A percentile compares a stretch with the other conserved stretches of the same genome.
Conservation (phyloP, 306 rosid genomes). For the Adenanthera pavonina region DNA sequence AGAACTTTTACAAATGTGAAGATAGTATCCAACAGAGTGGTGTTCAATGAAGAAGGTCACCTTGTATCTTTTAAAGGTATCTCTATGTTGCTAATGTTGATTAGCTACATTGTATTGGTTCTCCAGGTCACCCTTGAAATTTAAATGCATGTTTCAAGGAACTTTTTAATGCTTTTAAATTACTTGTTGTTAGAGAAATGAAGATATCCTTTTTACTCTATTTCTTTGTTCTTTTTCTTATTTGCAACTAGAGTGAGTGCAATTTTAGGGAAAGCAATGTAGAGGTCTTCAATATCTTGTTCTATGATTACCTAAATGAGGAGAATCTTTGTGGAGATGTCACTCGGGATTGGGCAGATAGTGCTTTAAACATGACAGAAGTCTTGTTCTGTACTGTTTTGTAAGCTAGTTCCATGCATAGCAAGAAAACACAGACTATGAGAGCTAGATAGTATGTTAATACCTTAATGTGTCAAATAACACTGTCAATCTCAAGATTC, state of each 20-base stretch:
- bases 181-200: too few species aligned
- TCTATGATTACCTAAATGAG: neutral
- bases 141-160: too few species aligned
- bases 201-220: too few species aligned
- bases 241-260: neutral
- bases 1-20: conserved; percentile 76
- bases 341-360: neutral
- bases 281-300: neutral
- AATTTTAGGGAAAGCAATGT: neutral
- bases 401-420: too few species aligned
- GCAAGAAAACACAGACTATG: too few species aligned
- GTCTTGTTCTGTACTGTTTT: neutral
- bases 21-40: conserved; percentile 87
- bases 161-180: too few species aligned
- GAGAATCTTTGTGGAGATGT: neutral
- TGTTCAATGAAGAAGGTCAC: conserved; percentile 62
- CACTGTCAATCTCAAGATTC: neutral
- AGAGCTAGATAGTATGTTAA: too few species aligned
- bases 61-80: conserved; percentile 85
- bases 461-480: neutral
- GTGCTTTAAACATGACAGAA: neutral
- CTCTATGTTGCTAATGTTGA: conserved; percentile 15
- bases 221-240: too few species aligned
- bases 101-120: neutral
- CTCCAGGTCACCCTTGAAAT: too few species aligned